Percentiles rank a stretch among this genome's conserved stretches.
Evolutionary conservation across 1,139 yeast genomes (phyloP).

Genomic region (Ogataea hybrid): DNA sequence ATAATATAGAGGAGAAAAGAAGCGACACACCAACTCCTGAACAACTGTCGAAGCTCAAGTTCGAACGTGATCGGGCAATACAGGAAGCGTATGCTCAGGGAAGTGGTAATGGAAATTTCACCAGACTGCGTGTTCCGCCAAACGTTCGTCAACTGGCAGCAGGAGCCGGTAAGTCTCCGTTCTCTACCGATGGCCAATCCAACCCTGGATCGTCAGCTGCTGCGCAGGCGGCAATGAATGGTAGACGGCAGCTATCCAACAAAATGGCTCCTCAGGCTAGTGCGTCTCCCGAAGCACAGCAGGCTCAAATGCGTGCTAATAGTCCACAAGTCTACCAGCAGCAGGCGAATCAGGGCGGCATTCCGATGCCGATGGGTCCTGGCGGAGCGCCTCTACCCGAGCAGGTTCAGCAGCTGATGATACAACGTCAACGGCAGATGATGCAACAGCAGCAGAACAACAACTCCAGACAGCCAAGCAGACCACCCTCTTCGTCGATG

Average conservation of each 20-base stretch:
- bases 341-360: constrained; percentile 7
- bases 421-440: constrained; percentile 51
- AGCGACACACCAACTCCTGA: constrained; percentile 69
- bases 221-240: constrained; percentile 1
- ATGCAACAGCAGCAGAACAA: constrained; percentile 24
- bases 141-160: constrained; percentile 12
- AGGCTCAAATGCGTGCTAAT: constrained; percentile 9
- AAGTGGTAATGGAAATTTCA: constrained; percentile 17
- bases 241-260: constrained; percentile 8
- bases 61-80: constrained; percentile 80
- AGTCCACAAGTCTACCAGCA: constrained; percentile 15
- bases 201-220: neutral
- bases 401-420: constrained; percentile 50
- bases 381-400: constrained; percentile 55
- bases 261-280: constrained; percentile 4
- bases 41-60: constrained; percentile 76
- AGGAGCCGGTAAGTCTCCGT: constrained; percentile 8
- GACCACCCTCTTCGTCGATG: constrained; percentile 14
- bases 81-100: constrained; percentile 58
- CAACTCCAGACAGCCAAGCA: constrained; percentile 19
- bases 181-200: constrained; percentile 6
- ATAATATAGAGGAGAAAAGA: constrained; percentile 30
- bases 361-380: constrained; percentile 42
- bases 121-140: constrained; percentile 23
- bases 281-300: constrained; percentile 6